These are phyloP conservation scores for Diaporthe vexans DNA, from an alignment of 2,329 filamentous ascomycete genomes.

Conservation along the genomic window DNA sequence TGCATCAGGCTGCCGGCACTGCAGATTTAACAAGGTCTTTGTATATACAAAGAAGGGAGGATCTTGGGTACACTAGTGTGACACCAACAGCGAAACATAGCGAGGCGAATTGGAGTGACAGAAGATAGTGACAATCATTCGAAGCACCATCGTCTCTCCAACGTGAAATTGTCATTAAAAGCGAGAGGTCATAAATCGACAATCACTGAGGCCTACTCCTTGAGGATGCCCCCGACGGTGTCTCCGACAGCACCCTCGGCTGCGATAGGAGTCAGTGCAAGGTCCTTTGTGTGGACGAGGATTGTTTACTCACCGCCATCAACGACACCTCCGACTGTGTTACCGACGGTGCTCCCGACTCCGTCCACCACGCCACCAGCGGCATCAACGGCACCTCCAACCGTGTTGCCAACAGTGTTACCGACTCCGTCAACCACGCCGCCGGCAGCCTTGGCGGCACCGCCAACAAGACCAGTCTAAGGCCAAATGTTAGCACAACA, in stretches of 20 bases:
- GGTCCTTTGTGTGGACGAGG: not conserved
- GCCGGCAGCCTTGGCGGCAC: constrained; percentile 7
- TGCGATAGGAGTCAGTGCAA: constrained; percentile 7
- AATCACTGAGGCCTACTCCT: not conserved
- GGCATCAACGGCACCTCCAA: constrained; percentile 22
- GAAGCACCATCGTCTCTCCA: not conserved
- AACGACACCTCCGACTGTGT: constrained; percentile 20
- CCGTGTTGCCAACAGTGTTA: constrained; percentile 8
- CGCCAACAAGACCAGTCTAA: constrained; percentile 27
- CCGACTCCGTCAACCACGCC: not conserved
- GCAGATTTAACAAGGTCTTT: constrained; percentile 35
- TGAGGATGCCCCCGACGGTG: not conserved
- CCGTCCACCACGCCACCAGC: not conserved
- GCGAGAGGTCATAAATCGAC: not conserved
- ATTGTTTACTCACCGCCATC: constrained; percentile 22
- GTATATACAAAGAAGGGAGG: constrained; percentile 36
- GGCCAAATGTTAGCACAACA: not conserved
- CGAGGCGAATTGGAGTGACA: constrained; percentile 35
- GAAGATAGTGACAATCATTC: not conserved
- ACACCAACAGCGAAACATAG: constrained; percentile 33
- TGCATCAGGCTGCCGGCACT: constrained; percentile 6
- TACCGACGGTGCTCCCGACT: constrained; percentile 11
- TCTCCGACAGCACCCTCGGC: not conserved
- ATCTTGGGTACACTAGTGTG: constrained; percentile 20
- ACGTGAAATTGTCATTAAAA: constrained; percentile 3